Conservation (phyloP, 176 grass and related monocot genomes). For the Triticum monococcum region DNA sequence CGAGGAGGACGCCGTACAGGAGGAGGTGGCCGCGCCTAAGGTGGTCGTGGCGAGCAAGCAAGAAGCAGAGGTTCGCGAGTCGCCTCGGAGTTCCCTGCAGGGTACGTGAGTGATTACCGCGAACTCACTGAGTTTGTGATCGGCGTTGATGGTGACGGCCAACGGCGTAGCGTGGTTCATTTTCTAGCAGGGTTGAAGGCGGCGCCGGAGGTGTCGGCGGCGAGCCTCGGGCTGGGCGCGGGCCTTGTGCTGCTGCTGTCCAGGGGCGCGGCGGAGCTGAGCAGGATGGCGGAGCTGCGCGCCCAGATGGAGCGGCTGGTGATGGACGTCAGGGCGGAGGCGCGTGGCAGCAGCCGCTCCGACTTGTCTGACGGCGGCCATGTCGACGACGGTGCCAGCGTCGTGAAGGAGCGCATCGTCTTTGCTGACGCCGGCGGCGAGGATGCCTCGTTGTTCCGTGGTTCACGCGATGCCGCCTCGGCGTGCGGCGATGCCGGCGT, state of each 20-base stretch:
- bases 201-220: constrained; percentile 41
- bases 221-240: constrained; percentile 71
- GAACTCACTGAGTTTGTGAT: neutral
- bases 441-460: neutral
- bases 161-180: neutral
- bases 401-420: constrained; percentile 2
- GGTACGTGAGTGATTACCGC: neutral
- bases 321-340: constrained; percentile 42
- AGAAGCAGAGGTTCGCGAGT: neutral
- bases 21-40: neutral
- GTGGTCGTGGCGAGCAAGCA: neutral
- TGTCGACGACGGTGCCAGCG: constrained; percentile 5
- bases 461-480: neutral
- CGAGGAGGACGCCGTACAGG: neutral
- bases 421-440: neutral
- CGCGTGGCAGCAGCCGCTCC: constrained; percentile 5
- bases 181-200: constrained; percentile 52
- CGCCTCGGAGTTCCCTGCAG: constrained; percentile 8
- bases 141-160: neutral
- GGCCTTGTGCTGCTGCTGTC: constrained; percentile 64
- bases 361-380: constrained; percentile 16
- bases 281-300: constrained; percentile 74
- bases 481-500: neutral
- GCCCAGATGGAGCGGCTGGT: constrained; percentile 76
- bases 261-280: constrained; percentile 66